Percentiles rank a stretch among this genome's conserved stretches.
phyloP scores from a whole-genome alignment of 169 alveolate genomes.

The Plasmodium billcollinsi region DNA sequence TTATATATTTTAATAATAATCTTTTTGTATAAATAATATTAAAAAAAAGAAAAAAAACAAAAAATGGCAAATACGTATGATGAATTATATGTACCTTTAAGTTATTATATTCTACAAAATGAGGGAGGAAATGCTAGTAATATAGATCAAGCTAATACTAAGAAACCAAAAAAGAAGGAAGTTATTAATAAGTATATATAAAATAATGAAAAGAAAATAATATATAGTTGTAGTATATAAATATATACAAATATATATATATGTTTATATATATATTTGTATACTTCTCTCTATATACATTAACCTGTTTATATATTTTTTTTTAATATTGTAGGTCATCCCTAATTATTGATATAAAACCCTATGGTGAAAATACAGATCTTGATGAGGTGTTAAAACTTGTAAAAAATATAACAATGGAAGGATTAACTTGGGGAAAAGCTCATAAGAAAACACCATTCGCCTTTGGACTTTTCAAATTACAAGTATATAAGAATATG shows the following conservation, averaged over 20 bases:
- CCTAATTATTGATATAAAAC: slow-evolving; percentile 89
- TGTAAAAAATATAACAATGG: slow-evolving; percentile 85
- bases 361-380: slow-evolving; percentile 86
- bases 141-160: slow-evolving; percentile 46
- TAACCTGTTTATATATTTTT: not conserved
- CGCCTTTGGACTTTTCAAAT: slow-evolving; percentile 89
- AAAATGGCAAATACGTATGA: slow-evolving; percentile 74
- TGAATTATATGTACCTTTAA: slow-evolving; percentile 63
- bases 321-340: slow-evolving; percentile 83
- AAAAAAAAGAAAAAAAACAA: not conserved
- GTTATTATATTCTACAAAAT: slow-evolving; percentile 63
- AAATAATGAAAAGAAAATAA: slow-evolving; percentile 21
- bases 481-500: slow-evolving; percentile 77
- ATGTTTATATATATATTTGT: not conserved
- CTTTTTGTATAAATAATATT: too few relatives aligned
- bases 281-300: not conserved
- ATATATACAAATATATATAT: not conserved
- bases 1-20: too few relatives aligned
- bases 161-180: slow-evolving; percentile 71
- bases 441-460: slow-evolving; percentile 89
- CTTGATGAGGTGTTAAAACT: slow-evolving; percentile 85
- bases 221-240: not conserved
- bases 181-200: slow-evolving; percentile 73
- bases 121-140: slow-evolving; percentile 74
- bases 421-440: slow-evolving; percentile 91